Evolutionary conservation across 768 basidiomycete species (phyloP).

Genomic region (Suillus plorans): DNA sequence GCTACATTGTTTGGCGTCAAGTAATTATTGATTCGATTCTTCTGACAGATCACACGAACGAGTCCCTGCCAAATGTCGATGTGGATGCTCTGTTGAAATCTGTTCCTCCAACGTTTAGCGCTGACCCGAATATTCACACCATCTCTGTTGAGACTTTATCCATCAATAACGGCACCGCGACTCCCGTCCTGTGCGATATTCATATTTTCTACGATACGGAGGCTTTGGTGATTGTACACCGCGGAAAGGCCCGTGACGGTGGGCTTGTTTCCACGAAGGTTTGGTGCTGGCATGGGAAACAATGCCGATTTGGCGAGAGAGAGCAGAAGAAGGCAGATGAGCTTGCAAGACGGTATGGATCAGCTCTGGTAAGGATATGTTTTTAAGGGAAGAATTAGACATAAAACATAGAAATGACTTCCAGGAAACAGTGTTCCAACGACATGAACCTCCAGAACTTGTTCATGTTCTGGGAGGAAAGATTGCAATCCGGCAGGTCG

Average conservation of each 20-base stretch:
- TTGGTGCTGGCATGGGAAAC: conserved; percentile 76
- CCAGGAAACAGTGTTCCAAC: conserved; percentile 50
- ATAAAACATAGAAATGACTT: neutral
- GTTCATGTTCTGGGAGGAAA: conserved; percentile 65
- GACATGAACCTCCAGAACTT: conserved; percentile 62
- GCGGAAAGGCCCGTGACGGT: conserved; percentile 61
- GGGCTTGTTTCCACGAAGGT: conserved; percentile 68
- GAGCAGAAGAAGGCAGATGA: conserved; percentile 71
- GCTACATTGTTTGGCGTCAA: neutral
- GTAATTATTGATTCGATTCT: conserved; percentile 2
- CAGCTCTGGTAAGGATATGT: conserved; percentile 48
- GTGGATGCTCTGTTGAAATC: conserved; percentile 45
- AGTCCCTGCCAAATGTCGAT: conserved; percentile 48
- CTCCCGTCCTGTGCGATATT: conserved; percentile 42
- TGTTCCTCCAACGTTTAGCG: conserved; percentile 20
- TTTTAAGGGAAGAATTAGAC: neutral
- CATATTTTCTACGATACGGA: conserved; percentile 76
- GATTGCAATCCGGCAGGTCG: conserved; percentile 74
- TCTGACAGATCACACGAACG: conserved; percentile 39
- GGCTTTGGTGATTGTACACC: conserved; percentile 64
- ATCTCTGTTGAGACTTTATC: conserved; percentile 76
- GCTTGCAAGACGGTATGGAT: conserved; percentile 72
- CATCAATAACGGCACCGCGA: conserved; percentile 51
- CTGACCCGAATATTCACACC: conserved; percentile 42
- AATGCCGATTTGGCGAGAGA: conserved; percentile 48